Evolutionary conservation across 176 grass and related monocot genomes (phyloP).

Genomic region (Raddia distichophylla): DNA sequence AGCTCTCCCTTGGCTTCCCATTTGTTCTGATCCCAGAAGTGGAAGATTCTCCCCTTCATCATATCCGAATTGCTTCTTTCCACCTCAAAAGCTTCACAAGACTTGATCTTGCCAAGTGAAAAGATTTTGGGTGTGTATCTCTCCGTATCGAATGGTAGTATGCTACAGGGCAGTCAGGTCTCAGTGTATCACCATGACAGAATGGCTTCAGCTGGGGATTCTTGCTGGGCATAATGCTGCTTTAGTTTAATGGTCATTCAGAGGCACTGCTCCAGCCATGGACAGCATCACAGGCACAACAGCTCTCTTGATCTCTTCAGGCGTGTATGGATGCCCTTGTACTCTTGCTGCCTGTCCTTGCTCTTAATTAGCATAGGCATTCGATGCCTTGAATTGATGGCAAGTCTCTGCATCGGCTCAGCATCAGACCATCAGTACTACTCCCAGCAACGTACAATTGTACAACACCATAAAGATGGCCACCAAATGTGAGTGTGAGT

Average conservation of each 20-base stretch:
- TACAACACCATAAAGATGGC: slow-evolving; percentile 9
- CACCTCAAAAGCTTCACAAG: slow-evolving; percentile 44
- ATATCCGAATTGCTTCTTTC: slow-evolving; percentile 21
- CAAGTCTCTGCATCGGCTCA: slow-evolving; percentile 22
- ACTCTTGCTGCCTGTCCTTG: slow-evolving; percentile 32
- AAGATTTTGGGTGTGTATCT: slow-evolving; percentile 32
- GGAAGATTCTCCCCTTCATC: slow-evolving; percentile 52
- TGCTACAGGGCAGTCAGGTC: neutral
- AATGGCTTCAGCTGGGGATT: neutral
- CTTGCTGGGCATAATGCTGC: neutral
- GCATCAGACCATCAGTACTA: slow-evolving; percentile 25
- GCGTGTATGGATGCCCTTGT: slow-evolving; percentile 36
- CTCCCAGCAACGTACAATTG: neutral
- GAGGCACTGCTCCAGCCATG: neutral
- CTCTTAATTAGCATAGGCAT: slow-evolving; percentile 34
- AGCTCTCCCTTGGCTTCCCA: neutral
- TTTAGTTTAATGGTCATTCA: neutral
- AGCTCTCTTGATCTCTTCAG: slow-evolving; percentile 40
- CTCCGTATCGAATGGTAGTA: neutral
- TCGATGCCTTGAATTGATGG: slow-evolving; percentile 41
- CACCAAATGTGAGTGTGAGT: slow-evolving; percentile 14
- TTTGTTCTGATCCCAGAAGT: slow-evolving; percentile 44
- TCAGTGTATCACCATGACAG: neutral
- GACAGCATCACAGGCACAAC: neutral
- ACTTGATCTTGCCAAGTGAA: slow-evolving; percentile 16